Evolutionary conservation across 257 asterid species (phyloP).

Genomic region (Capsicum rhomboideum): DNA sequence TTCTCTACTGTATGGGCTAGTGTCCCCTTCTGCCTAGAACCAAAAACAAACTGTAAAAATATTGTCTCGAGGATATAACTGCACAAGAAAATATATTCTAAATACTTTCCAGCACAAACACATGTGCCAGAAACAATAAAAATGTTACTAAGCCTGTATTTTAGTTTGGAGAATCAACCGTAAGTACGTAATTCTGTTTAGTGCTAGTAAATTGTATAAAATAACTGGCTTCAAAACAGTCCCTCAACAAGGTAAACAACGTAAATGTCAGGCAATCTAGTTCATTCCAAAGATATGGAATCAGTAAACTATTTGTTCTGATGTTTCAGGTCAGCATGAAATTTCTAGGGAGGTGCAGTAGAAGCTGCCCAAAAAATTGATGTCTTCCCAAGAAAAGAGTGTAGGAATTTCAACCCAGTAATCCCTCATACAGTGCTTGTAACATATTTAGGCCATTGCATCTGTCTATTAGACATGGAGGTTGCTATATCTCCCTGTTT

Average conservation of each 20-base stretch:
- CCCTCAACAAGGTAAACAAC: not conserved
- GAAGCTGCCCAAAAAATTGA: not conserved
- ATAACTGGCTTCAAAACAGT: not conserved
- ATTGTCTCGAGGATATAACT: not conserved
- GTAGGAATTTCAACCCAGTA: not conserved
- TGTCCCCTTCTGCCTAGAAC: slow-evolving; percentile 71
- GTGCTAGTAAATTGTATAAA: not conserved
- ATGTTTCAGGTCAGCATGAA: not conserved
- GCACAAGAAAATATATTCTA: not conserved
- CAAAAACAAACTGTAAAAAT: slow-evolving; percentile 5
- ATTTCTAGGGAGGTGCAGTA: not conserved
- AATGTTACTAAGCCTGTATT: not conserved
- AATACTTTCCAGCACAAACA: not conserved
- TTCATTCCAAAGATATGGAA: not conserved
- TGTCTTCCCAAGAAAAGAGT: not conserved
- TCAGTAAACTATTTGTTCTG: not conserved
- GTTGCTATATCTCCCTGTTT: not conserved
- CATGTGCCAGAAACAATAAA: not conserved
- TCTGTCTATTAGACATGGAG: not conserved
- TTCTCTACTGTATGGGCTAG: slow-evolving; percentile 71
- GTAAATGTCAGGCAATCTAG: not conserved
- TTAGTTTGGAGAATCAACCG: not conserved
- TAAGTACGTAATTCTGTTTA: not conserved
- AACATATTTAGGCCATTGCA: not conserved
- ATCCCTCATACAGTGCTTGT: not conserved